Evolutionary conservation across 129 eudicot species (phyloP).

Genomic region (Flaveria sonorensis): DNA sequence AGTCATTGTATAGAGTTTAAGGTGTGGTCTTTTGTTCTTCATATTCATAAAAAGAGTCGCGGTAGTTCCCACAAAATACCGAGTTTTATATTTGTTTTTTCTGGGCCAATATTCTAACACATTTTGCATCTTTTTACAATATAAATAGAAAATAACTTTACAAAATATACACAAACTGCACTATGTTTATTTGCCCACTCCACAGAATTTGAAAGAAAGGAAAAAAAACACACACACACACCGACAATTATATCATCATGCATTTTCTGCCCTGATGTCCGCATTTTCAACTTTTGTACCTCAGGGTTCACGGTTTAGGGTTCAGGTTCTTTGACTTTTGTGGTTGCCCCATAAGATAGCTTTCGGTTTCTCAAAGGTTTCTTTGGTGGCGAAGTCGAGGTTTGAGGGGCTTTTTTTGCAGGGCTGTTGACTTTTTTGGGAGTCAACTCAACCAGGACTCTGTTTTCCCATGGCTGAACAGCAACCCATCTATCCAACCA

Average conservation of each 20-base stretch:
- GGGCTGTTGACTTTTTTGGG: conserved; percentile 54
- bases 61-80: no score
- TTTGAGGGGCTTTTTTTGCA: conserved; percentile 37
- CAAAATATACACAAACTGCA: conserved; percentile 17
- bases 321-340: conserved; percentile 9
- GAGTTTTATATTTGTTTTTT: no score
- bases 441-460: conserved; percentile 48
- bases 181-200: neutral
- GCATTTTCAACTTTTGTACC: conserved; percentile 24
- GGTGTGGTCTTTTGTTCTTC: no score
- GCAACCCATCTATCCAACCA: conserved; percentile 96
- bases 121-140: conserved; percentile 5
- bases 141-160: conserved; percentile 15
- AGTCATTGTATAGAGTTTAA: no score
- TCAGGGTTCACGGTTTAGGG: no score
- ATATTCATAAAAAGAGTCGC: no score
- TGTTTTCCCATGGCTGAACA: conserved; percentile 92
- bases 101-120: no score
- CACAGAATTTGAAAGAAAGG: neutral
- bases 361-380: conserved; percentile 51
- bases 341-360: conserved; percentile 56
- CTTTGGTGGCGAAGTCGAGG: conserved; percentile 45
- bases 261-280: conserved; percentile 28
- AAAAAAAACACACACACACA: neutral
- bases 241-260: neutral